These are phyloP conservation scores for Asterophora lycoperdoides DNA, from an alignment of 768 basidiomycete species.

Conservation along the genomic window DNA sequence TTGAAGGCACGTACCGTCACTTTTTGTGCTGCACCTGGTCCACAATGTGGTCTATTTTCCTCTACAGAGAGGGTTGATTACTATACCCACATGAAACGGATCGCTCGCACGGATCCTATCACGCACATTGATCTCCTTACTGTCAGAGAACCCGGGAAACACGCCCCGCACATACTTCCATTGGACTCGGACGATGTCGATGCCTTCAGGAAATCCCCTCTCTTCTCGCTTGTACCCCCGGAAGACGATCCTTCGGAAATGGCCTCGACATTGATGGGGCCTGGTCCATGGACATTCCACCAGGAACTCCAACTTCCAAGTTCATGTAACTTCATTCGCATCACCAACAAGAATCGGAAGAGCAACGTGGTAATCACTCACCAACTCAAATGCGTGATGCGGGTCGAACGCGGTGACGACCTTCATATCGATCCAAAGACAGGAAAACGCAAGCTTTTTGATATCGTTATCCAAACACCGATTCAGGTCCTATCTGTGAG, in stretches of 20 bases:
- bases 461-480: slow-evolving; percentile 82
- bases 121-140: slow-evolving; percentile 57
- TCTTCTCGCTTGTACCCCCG: slow-evolving; percentile 46
- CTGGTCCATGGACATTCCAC: slow-evolving; percentile 85
- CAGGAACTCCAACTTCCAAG: slow-evolving; percentile 64
- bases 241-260: slow-evolving; percentile 52
- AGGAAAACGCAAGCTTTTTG: slow-evolving; percentile 78
- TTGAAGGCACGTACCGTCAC: slow-evolving; percentile 64
- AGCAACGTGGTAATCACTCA: slow-evolving; percentile 77
- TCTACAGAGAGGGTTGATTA: slow-evolving; percentile 76
- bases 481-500: slow-evolving; percentile 84
- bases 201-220: slow-evolving; percentile 62
- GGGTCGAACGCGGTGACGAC: slow-evolving; percentile 82
- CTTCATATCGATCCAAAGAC: slow-evolving; percentile 53
- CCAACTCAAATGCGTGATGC: slow-evolving; percentile 72
- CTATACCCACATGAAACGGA: slow-evolving; percentile 60
- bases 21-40: background rate
- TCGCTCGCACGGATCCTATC: slow-evolving; percentile 66
- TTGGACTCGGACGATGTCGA: slow-evolving; percentile 66
- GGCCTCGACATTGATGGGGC: slow-evolving; percentile 61
- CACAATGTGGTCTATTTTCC: background rate
- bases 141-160: slow-evolving; percentile 53
- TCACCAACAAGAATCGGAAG: slow-evolving; percentile 75
- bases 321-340: slow-evolving; percentile 57
- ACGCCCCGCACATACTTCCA: slow-evolving; percentile 67